phyloP scores from a whole-genome alignment of 352 stramenopile genomes.

The Phytophthora lateralis region DNA sequence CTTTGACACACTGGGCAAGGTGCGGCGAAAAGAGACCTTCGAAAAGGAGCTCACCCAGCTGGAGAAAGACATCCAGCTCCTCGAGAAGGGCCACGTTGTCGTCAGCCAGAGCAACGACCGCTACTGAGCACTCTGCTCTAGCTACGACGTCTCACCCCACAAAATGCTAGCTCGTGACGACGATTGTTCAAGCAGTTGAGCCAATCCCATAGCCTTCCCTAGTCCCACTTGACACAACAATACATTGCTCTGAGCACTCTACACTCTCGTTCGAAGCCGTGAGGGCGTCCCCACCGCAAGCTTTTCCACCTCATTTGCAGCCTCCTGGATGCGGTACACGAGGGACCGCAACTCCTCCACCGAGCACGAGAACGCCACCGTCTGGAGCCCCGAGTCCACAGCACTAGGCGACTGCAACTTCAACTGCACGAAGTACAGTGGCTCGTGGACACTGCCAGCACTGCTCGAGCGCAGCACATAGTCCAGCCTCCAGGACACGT shows the following conservation, averaged over 20 bases:
- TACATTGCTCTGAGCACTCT: slow-evolving; percentile 12
- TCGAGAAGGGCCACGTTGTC: slow-evolving; percentile 79
- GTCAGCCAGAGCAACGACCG: slow-evolving; percentile 58
- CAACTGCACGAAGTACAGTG: slow-evolving; percentile 71
- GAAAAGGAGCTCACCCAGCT: slow-evolving; percentile 92
- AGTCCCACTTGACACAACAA: slow-evolving; percentile 19
- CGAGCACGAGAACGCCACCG: slow-evolving; percentile 64
- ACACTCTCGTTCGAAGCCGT: slow-evolving; percentile 16
- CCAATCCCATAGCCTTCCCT: slow-evolving; percentile 4
- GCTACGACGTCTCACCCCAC: background rate
- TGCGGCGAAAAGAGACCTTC: slow-evolving; percentile 92
- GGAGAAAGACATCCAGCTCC: slow-evolving; percentile 91
- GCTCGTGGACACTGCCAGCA: slow-evolving; percentile 58
- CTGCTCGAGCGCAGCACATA: slow-evolving; percentile 65
- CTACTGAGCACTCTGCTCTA: slow-evolving; percentile 32
- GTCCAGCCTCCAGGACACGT: slow-evolving; percentile 75
- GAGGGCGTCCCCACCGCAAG: slow-evolving; percentile 33
- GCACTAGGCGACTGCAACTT: slow-evolving; percentile 55
- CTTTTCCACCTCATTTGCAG: slow-evolving; percentile 63
- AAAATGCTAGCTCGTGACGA: slow-evolving; percentile 1
- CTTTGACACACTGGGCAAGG: slow-evolving; percentile 93
- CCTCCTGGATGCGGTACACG: slow-evolving; percentile 76
- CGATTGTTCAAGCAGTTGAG: slow-evolving; percentile 11
- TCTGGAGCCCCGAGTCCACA: slow-evolving; percentile 27
- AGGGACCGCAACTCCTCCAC: slow-evolving; percentile 71